These are phyloP conservation scores for Alternaria infectoria DNA, from an alignment of 2,329 filamentous ascomycete genomes.

Conservation along the genomic window DNA sequence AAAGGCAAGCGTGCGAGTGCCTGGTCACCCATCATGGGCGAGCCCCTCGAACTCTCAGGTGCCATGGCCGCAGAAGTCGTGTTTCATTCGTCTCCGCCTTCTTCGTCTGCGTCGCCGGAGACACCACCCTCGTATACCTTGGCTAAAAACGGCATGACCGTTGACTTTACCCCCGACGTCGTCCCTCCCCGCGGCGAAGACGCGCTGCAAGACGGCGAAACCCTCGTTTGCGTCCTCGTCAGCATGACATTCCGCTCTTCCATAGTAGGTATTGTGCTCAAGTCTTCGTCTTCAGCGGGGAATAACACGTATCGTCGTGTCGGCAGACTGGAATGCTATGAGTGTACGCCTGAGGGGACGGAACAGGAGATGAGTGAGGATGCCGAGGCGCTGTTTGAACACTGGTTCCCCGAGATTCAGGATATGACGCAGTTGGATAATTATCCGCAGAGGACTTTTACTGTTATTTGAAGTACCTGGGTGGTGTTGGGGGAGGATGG, in stretches of 20 bases:
- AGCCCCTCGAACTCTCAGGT: conserved; percentile 37
- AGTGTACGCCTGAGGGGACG: conserved; percentile 35
- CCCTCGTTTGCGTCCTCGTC: conserved; percentile 39
- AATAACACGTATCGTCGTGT: conserved; percentile 39
- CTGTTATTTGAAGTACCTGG: conserved; percentile 29
- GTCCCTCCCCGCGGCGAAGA: conserved; percentile 36
- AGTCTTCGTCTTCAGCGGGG: conserved; percentile 18
- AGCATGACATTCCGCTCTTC: conserved; percentile 48
- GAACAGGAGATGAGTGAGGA: conserved; percentile 43
- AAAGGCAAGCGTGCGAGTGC: conserved; percentile 26
- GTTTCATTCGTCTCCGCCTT: conserved; percentile 19
- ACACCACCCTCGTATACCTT: conserved; percentile 29
- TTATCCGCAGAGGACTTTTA: conserved; percentile 37
- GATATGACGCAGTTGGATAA: conserved; percentile 46
- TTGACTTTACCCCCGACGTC: conserved; percentile 44
- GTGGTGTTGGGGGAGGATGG: neutral
- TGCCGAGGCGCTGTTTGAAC: conserved; percentile 42
- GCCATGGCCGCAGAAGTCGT: conserved; percentile 44
- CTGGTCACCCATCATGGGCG: conserved; percentile 42
- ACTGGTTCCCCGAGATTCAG: conserved; percentile 46
- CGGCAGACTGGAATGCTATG: conserved; percentile 46
- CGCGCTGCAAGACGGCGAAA: conserved; percentile 35
- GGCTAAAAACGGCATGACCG: conserved; percentile 34
- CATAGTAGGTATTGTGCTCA: conserved; percentile 43
- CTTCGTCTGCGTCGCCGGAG: conserved; percentile 1